These are phyloP conservation scores for Exophiala viscosa DNA, from an alignment of 2,329 filamentous ascomycete species.

Conservation along the genomic window DNA sequence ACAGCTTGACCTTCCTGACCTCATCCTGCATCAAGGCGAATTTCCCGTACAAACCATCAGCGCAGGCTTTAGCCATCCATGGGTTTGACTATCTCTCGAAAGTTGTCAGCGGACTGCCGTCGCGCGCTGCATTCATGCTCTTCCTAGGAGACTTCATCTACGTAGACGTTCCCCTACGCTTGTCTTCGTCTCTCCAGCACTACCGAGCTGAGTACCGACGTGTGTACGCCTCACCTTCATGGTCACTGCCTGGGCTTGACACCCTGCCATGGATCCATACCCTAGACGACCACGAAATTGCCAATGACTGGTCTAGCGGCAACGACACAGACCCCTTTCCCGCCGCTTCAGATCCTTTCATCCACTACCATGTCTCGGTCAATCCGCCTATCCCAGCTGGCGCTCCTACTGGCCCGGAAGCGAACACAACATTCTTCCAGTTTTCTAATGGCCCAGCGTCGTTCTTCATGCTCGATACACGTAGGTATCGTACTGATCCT, in stretches of 20 bases:
- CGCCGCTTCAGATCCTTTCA: conserved; percentile 77
- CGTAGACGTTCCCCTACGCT: conserved; percentile 74
- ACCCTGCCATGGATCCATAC: conserved; percentile 97
- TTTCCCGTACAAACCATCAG: conserved; percentile 82
- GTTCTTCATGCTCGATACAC: conserved; percentile 93
- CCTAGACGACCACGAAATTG: conserved; percentile 93
- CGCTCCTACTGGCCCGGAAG: conserved; percentile 43
- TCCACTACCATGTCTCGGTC: conserved; percentile 75
- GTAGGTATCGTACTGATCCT: conserved; percentile 68
- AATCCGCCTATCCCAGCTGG: conserved; percentile 70
- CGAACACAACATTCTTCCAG: conserved; percentile 74
- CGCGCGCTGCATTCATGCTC: conserved; percentile 62
- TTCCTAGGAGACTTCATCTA: conserved; percentile 53
- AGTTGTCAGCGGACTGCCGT: conserved; percentile 66
- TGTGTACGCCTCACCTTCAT: conserved; percentile 93
- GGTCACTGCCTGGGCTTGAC: conserved; percentile 63
- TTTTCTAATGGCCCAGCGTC: conserved; percentile 87
- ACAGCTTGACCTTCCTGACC: conserved; percentile 82
- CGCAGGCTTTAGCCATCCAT: conserved; percentile 66
- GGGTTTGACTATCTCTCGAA: conserved; percentile 73
- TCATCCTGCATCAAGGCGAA: conserved; percentile 90
- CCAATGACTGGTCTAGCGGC: conserved; percentile 78
- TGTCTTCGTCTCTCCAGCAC: conserved; percentile 67
- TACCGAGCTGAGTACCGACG: conserved; percentile 91
- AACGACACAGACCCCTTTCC: conserved; percentile 77